phyloP scores from a whole-genome alignment of 2,329 filamentous ascomycete genomes.

The Paracoccidioides lutzii region DNA sequence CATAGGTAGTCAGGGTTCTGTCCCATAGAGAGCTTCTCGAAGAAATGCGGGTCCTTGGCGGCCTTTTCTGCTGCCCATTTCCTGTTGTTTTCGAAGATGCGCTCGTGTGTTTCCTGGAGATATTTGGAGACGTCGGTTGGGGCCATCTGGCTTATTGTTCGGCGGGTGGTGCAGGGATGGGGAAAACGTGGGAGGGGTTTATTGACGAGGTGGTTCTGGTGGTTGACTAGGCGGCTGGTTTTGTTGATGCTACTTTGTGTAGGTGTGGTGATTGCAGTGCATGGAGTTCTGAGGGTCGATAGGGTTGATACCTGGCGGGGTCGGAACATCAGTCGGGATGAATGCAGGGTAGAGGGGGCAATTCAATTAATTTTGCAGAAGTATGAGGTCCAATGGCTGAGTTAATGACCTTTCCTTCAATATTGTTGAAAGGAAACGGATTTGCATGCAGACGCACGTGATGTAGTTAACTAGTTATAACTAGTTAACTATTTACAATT shows the following conservation, averaged over 20 bases:
- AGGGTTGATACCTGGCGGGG: neutral
- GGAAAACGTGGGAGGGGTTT: neutral
- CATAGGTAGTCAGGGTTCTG: constrained; percentile 57
- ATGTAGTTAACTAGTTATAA: too few relatives aligned
- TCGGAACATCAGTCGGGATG: neutral
- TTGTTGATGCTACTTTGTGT: neutral
- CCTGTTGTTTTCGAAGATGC: constrained; percentile 56
- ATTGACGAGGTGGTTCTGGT: neutral
- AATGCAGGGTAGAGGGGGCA: neutral
- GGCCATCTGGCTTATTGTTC: neutral
- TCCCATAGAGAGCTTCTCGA: constrained; percentile 49
- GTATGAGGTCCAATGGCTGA: neutral
- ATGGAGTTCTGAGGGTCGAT: neutral
- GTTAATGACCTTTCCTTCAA: neutral
- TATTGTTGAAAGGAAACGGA: too few relatives aligned
- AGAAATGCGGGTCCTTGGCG: constrained; percentile 50
- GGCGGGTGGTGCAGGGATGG: neutral
- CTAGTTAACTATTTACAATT: too few relatives aligned
- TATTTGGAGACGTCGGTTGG: constrained; percentile 1
- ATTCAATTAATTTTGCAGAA: neutral
- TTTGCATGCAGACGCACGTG: too few relatives aligned
- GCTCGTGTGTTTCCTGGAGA: constrained; percentile 43
- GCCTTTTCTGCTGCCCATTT: constrained; percentile 51
- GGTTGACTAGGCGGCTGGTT: neutral
- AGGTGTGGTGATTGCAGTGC: neutral